phyloP scores from a whole-genome alignment of 1,284 basidiomycete species.

The Trichosporon sp. region DNA sequence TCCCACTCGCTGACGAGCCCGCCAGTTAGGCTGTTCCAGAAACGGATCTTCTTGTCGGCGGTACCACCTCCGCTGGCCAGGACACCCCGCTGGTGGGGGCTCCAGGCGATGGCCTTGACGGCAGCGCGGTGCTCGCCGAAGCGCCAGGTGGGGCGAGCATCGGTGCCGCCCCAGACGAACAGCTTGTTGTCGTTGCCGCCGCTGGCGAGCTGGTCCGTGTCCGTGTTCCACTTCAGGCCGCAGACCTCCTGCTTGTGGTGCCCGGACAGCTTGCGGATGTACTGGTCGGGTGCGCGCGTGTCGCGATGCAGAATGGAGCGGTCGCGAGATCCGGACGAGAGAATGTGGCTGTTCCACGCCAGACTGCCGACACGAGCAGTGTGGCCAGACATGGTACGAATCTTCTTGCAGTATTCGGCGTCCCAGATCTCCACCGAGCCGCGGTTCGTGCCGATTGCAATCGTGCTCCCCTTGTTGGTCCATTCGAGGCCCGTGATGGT shows the following conservation, averaged over 20 bases:
- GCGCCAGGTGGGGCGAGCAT: slow-evolving; percentile 73
- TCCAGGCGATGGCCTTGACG: slow-evolving; percentile 97
- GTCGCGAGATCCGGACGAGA: slow-evolving; percentile 89
- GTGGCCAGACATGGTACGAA: slow-evolving; percentile 81
- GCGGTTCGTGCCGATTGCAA: slow-evolving; percentile 86
- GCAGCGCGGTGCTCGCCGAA: slow-evolving; percentile 96
- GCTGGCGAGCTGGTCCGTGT: slow-evolving; percentile 73
- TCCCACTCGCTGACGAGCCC: slow-evolving; percentile 78
- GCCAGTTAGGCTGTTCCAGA: slow-evolving; percentile 92
- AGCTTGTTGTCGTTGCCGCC: slow-evolving; percentile 99
- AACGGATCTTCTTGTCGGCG: slow-evolving; percentile 92
- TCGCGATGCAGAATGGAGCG: slow-evolving; percentile 87
- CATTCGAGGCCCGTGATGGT: slow-evolving; percentile 81
- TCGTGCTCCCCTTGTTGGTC: slow-evolving; percentile 83
- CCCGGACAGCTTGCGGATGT: slow-evolving; percentile 70
- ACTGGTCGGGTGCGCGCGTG: slow-evolving; percentile 66
- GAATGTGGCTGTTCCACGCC: slow-evolving; percentile 85
- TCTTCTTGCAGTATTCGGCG: slow-evolving; percentile 68
- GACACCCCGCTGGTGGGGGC: slow-evolving; percentile 86
- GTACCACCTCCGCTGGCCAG: slow-evolving; percentile 97
- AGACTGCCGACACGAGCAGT: slow-evolving; percentile 83
- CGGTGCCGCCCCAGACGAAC: slow-evolving; percentile 80
- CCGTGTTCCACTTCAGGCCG: slow-evolving; percentile 84
- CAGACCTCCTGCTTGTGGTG: slow-evolving; percentile 92
- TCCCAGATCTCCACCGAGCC: slow-evolving; percentile 93